Percentiles rank a stretch among this genome's conserved stretches.
phyloP scores from a whole-genome alignment of 805 yeast genomes.

The Suhomyces pyralidae region DNA sequence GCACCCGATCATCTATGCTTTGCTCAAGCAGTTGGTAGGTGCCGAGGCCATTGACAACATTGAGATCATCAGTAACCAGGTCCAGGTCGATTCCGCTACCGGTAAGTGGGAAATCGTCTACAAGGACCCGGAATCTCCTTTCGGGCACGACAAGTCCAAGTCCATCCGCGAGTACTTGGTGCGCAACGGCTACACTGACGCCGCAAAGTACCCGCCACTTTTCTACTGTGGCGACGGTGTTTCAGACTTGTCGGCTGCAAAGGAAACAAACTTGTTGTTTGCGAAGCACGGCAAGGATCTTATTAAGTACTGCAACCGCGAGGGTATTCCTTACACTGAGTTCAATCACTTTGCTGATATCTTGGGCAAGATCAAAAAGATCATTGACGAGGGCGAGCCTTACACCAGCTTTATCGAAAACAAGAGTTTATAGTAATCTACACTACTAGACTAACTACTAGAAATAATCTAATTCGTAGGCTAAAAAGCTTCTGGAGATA shows the following conservation, averaged over 20 bases:
- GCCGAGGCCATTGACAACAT: slow-evolving; percentile 51
- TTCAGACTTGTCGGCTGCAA: slow-evolving; percentile 90
- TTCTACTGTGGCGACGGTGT: slow-evolving; percentile 99
- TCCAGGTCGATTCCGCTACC: slow-evolving; percentile 48
- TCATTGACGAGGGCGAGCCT: slow-evolving; percentile 34
- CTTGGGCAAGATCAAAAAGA: slow-evolving; percentile 53
- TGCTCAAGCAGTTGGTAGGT: slow-evolving; percentile 73
- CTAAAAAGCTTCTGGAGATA: too few species aligned
- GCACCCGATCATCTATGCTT: slow-evolving; percentile 83
- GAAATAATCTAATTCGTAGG: too few species aligned
- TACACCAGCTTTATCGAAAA: slow-evolving; percentile 9
- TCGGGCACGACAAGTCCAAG: slow-evolving; percentile 93
- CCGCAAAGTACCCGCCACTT: slow-evolving; percentile 50
- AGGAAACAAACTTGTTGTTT: slow-evolving; percentile 88
- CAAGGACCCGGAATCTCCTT: slow-evolving; percentile 73
- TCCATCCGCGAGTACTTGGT: slow-evolving; percentile 58
- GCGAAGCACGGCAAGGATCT: slow-evolving; percentile 93
- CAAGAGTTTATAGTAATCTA: not conserved
- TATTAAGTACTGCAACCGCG: slow-evolving; percentile 76
- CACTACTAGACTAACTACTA: too few species aligned
- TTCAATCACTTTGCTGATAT: slow-evolving; percentile 78
- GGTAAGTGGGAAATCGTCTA: slow-evolving; percentile 80
- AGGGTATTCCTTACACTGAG: slow-evolving; percentile 79
- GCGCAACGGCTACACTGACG: slow-evolving; percentile 21
- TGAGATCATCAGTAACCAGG: slow-evolving; percentile 65